A percentile compares a stretch with the other conserved stretches of the same genome.
Evolutionary conservation across 805 yeast species (phyloP).

Genomic region (Myxozyma monticola): DNA sequence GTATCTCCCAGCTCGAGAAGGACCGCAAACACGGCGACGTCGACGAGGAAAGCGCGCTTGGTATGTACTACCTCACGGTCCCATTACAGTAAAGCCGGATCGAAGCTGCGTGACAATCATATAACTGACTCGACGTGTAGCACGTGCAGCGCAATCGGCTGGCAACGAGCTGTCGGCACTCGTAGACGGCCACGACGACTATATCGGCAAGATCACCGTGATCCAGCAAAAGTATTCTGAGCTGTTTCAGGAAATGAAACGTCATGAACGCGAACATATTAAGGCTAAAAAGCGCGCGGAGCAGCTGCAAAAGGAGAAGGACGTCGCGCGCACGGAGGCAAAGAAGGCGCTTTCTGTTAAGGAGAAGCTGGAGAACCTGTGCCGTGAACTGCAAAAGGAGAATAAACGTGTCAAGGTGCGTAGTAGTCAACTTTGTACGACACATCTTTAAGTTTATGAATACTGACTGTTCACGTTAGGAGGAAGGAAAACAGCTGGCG

Average conservation of each 20-base stretch:
- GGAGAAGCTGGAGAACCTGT: constrained; percentile 20
- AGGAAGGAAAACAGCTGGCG: constrained; percentile 11
- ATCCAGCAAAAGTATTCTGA: constrained; percentile 27
- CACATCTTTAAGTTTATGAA: neutral
- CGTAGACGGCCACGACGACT: constrained; percentile 14
- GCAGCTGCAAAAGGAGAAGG: constrained; percentile 13
- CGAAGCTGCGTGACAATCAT: too few species aligned
- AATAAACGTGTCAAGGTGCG: constrained; percentile 20
- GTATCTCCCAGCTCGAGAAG: neutral
- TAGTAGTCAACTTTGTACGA: neutral
- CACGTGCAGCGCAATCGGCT: constrained; percentile 4
- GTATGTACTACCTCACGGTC: neutral
- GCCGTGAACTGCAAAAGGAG: constrained; percentile 27
- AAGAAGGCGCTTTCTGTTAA: constrained; percentile 11
- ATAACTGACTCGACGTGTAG: neutral
- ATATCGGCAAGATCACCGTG: constrained; percentile 21
- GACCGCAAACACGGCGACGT: neutral
- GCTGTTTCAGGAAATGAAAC: constrained; percentile 25
- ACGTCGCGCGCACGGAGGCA: constrained; percentile 7
- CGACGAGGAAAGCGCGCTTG: constrained; percentile 3
- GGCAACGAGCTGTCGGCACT: constrained; percentile 10
- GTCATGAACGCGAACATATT: constrained; percentile 25
- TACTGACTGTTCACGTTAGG: constrained; percentile 1
- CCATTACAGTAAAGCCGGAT: too few species aligned
- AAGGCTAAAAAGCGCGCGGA: constrained; percentile 20